Base-by-base conservation (phyloP, 2,329 filamentous ascomycete species). In the Colletotrichum limetticola region DNA sequence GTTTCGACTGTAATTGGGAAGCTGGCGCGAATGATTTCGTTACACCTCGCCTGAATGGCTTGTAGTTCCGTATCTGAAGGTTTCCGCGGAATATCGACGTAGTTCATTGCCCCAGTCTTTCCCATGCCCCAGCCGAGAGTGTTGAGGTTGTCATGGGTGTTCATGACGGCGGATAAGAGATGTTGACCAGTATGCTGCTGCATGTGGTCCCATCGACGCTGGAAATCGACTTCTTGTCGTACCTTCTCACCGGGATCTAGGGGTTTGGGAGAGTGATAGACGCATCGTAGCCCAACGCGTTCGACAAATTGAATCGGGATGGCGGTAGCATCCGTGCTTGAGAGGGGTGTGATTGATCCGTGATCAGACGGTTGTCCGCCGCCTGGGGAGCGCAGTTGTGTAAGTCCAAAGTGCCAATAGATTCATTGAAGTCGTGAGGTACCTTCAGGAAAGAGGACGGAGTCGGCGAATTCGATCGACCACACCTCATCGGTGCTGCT, bases 101-200 rank as follows among this genome's bases (percentile, higher is more conserved):
- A 81, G 9, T 81, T 81, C 75, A 80, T 79, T 0, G 68, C 66
- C 0, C 74, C 79, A 0, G 76, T 76, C 14, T 72, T 60, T 0
- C 79, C 79, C 78, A 81, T 81, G 0, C 79, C 79, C 79, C 79
- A 81, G 0, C 79, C 79, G 0, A 81, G 69, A 0, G 79, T 81
- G 2, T 76, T 76, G 1, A 81, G 75, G 6, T 72, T 71, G 0
- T 79, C 74, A 19, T 69, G 66, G 0, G 74, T 77, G 49, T 78
- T 74, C 79, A 81, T 80, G 4, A 81, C 68, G 1, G 80, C 79
- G 0, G 79, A 81, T 1, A 81, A 74, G 1, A 81, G 76, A 37
- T 81, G 79, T 8, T 81, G 79, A 1, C 79, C 79, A 0, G 79
- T 81, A 24, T 81, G 79, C 7, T 81, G 79, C 14, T 81, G 79